Base-by-base conservation (phyloP, 2,329 filamentous ascomycete species). In the Stemphylium vesicarium region DNA sequence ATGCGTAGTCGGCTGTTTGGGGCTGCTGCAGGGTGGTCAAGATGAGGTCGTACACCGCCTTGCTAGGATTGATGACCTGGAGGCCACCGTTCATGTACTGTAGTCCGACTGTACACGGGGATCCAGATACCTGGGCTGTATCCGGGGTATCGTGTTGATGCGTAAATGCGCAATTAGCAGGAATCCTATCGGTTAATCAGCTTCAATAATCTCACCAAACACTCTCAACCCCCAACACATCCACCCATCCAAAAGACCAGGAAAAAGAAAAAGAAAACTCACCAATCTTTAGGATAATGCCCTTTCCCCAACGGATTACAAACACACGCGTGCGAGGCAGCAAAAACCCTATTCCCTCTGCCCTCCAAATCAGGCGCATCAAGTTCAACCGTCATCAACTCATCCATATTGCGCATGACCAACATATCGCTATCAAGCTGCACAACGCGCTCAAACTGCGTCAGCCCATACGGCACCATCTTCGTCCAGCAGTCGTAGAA, bases 401-500 rank as follows among this genome's bases (percentile, higher is more conserved):
- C 92, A 74, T 96, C 92, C 90, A 96, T 96, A 77, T 96, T 95
- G 66, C 82, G 82, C 60, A 88, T 77, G 8, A 91, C 86, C 43
- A 96, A 79, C 92, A 96, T 96, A 78, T 96, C 92, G 68, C 88
- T 89, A 77, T 96, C 92, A 50, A 96, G 82, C 77, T 91, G 89
- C 36, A 96, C 89, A 29, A 96, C 85, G 38, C 92, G 85, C 22
- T 87, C 82, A 77, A 93, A 96, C 72, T 92, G 86, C 16, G 82
- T 82, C 32, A 96, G 81, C 15, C 84, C 86, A 74, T 95, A 96
- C 9, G 89, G 86, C 12, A 87, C 85, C 24, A 96, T 85, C 78
- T 96, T 96, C 75, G 84, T 90, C 91, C 92, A 96, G 81, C 89
- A 92, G 77, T 96, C 91, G 76, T 91, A 88, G 81, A 96, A 96